phyloP scores from a whole-genome alignment of 75 land plant genomes.

The Pinus albicaulis region DNA sequence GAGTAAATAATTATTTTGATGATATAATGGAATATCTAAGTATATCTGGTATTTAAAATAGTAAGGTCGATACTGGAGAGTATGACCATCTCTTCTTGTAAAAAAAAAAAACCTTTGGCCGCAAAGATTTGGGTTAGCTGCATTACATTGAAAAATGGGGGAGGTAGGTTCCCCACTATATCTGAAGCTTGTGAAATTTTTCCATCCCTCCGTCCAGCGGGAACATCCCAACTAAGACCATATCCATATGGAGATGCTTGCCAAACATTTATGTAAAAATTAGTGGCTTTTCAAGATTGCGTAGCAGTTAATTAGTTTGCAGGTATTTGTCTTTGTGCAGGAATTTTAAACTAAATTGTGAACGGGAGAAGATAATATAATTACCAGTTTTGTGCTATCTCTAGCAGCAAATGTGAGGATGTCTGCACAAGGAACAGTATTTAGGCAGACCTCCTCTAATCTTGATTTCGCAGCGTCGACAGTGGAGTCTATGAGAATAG shows the following conservation, averaged over 20 bases:
- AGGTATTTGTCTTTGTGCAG: background rate
- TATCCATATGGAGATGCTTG: background rate
- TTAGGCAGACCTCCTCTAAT: conserved; percentile 14
- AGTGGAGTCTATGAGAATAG: conserved; percentile 34
- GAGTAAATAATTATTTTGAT: too few species aligned
- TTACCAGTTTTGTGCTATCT: conserved; percentile 33
- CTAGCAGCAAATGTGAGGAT: conserved; percentile 37
- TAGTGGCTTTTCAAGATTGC: too few species aligned
- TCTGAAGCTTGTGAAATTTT: conserved; percentile 46
- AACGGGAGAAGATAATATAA: background rate
- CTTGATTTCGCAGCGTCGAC: conserved; percentile 21
- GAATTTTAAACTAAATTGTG: too few species aligned
- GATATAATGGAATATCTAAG: too few species aligned
- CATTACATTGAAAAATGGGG: conserved; percentile 25
- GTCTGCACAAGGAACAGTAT: conserved; percentile 30
- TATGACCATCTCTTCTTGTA: conserved; percentile 73
- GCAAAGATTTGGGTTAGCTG: conserved; percentile 60
- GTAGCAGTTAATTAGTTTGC: too few species aligned
- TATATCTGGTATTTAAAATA: too few species aligned
- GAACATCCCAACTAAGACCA: conserved; percentile 43
- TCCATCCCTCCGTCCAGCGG: conserved; percentile 77
- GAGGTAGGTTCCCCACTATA: conserved; percentile 39
- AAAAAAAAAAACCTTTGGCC: conserved; percentile 57
- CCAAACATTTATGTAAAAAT: background rate
- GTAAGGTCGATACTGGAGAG: too few species aligned